These are phyloP conservation scores for Calonectria pteridis DNA, from an alignment of 2,329 filamentous ascomycete species.

Conservation along the genomic window DNA sequence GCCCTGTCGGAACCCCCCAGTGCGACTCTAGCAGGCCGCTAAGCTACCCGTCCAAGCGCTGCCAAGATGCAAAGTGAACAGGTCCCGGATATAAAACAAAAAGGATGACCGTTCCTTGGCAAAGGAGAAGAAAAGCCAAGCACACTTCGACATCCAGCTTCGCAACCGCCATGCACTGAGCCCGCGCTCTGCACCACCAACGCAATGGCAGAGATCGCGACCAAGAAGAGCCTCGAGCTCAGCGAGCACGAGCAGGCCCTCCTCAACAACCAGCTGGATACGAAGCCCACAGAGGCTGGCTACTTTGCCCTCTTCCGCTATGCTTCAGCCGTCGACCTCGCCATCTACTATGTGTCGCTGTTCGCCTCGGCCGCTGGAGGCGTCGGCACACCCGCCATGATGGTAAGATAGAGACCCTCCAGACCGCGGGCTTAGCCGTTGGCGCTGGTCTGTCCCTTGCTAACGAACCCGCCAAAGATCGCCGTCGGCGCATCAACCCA, in stretches of 20 bases:
- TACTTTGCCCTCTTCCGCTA: conserved; percentile 74
- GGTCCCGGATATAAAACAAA: neutral
- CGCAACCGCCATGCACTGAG: neutral
- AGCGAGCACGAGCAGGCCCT: conserved; percentile 72
- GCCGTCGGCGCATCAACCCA: neutral
- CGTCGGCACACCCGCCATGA: conserved; percentile 79
- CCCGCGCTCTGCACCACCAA: neutral
- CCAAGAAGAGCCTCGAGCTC: neutral
- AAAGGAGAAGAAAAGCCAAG: neutral
- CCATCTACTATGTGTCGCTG: conserved; percentile 68
- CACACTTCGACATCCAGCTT: neutral
- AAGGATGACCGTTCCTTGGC: neutral
- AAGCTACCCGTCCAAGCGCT: neutral
- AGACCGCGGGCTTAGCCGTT: conserved; percentile 60
- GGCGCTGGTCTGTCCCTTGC: neutral
- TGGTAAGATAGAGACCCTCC: conserved; percentile 60
- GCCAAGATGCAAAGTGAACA: neutral
- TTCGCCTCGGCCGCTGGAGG: conserved; percentile 75
- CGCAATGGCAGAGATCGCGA: neutral
- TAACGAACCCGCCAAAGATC: neutral
- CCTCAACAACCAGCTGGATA: conserved; percentile 73
- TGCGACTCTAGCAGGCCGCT: neutral
- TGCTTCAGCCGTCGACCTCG: conserved; percentile 69
- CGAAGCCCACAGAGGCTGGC: conserved; percentile 70
- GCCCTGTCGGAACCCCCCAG: neutral